phyloP scores from a whole-genome alignment of 2,329 filamentous ascomycete species.

The Arthrobotrys pseudoclavata region DNA sequence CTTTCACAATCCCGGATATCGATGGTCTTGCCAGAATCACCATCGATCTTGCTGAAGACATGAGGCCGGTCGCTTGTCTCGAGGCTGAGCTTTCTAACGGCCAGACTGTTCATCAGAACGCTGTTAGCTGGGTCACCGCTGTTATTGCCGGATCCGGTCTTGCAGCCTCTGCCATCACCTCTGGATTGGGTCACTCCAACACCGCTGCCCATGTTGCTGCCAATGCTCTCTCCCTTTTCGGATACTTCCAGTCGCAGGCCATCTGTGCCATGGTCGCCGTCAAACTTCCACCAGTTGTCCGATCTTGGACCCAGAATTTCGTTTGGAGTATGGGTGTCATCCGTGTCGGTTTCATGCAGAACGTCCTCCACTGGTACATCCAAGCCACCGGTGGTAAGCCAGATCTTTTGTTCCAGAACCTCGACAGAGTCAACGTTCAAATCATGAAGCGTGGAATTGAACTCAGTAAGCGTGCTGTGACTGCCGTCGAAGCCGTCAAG shows the following conservation, averaged over 20 bases:
- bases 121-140: conserved; percentile 90
- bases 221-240: conserved; percentile 92
- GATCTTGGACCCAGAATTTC: conserved; percentile 96
- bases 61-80: conserved; percentile 79
- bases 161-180: conserved; percentile 86
- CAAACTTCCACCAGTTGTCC: conserved; percentile 85
- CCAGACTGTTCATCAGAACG: conserved; percentile 89
- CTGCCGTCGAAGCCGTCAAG: conserved; percentile 69
- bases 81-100: conserved; percentile 90
- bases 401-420: conserved; percentile 80
- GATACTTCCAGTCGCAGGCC: conserved; percentile 94
- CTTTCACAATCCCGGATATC: conserved; percentile 89
- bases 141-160: conserved; percentile 87
- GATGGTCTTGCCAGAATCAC: conserved; percentile 86
- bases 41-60: conserved; percentile 78
- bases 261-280: conserved; percentile 89
- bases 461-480: conserved; percentile 60
- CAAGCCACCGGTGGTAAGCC: conserved; percentile 89
- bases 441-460: conserved; percentile 76
- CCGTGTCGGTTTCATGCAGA: conserved; percentile 85
- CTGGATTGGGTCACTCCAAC: conserved; percentile 90
- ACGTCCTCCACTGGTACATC: conserved; percentile 94
- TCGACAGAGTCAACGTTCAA: conserved; percentile 83
- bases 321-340: conserved; percentile 99
- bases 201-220: conserved; percentile 94